phyloP scores from a whole-genome alignment of 2,329 filamentous ascomycete genomes.

The Nothopassalora personata region DNA sequence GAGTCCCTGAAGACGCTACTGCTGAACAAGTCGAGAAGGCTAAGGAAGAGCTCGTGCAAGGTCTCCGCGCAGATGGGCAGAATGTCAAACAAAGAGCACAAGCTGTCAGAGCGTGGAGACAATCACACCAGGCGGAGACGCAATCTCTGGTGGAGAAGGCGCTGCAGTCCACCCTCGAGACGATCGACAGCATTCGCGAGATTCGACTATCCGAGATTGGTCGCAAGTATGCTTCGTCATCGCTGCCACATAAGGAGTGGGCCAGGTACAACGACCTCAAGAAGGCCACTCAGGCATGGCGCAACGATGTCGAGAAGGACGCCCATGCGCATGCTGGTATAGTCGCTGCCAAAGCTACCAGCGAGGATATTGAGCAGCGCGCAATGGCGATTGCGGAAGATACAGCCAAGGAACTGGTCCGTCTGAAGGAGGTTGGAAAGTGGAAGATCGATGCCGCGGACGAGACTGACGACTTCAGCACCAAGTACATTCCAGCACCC shows the following conservation, averaged over 20 bases:
- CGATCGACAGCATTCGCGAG: slow-evolving; percentile 75
- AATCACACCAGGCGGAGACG: slow-evolving; percentile 65
- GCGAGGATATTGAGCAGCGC: slow-evolving; percentile 65
- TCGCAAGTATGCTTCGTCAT: slow-evolving; percentile 92
- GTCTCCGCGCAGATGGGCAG: slow-evolving; percentile 63
- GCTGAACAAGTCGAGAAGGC: slow-evolving; percentile 49
- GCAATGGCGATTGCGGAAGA: slow-evolving; percentile 75
- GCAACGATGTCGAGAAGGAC: slow-evolving; percentile 70
- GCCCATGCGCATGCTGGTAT: slow-evolving; percentile 67
- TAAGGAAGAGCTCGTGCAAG: slow-evolving; percentile 48
- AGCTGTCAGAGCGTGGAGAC: slow-evolving; percentile 69
- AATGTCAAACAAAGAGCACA: slow-evolving; percentile 73
- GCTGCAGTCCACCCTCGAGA: slow-evolving; percentile 73
- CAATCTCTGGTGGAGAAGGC: slow-evolving; percentile 63
- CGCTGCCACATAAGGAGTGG: slow-evolving; percentile 96
- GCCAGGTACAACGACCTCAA: slow-evolving; percentile 87
- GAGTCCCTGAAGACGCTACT: slow-evolving; percentile 55
- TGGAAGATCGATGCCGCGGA: slow-evolving; percentile 80
- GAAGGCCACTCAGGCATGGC: slow-evolving; percentile 77
- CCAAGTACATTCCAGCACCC: slow-evolving; percentile 56
- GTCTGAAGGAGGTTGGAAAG: slow-evolving; percentile 74
- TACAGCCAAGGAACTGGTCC: slow-evolving; percentile 71
- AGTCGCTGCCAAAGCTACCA: slow-evolving; percentile 60
- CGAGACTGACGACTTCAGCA: slow-evolving; percentile 70
- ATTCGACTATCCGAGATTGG: slow-evolving; percentile 86